Conservation (phyloP, 768 basidiomycete genomes). For the Mycena vulgaris region DNA sequence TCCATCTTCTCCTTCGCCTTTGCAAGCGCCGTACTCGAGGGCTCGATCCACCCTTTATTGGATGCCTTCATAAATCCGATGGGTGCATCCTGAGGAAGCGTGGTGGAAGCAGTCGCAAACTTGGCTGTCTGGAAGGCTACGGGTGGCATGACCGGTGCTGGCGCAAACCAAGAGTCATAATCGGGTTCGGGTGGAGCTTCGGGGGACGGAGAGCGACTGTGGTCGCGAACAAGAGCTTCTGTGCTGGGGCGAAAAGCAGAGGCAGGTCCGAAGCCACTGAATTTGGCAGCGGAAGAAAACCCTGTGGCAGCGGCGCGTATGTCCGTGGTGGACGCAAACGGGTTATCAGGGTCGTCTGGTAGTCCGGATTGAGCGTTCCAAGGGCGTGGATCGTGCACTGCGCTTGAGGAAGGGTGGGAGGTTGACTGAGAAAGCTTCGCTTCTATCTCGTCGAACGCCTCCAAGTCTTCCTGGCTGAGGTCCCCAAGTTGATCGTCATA, state of each 20-base stretch:
- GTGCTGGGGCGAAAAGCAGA: slow-evolving; percentile 37
- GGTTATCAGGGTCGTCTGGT: slow-evolving; percentile 61
- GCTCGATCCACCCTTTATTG: slow-evolving; percentile 59
- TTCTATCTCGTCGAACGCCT: slow-evolving; percentile 69
- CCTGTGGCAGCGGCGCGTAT: not conserved
- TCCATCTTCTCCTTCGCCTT: slow-evolving; percentile 68
- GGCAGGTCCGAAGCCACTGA: slow-evolving; percentile 28
- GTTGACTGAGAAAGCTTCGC: slow-evolving; percentile 58
- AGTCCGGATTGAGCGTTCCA: slow-evolving; percentile 27
- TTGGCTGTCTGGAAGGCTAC: slow-evolving; percentile 58
- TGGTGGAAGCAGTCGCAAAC: slow-evolving; percentile 35
- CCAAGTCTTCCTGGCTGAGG: slow-evolving; percentile 69
- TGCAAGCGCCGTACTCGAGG: slow-evolving; percentile 69
- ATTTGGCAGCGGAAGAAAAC: slow-evolving; percentile 24
- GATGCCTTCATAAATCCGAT: slow-evolving; percentile 51
- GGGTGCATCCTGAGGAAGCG: slow-evolving; percentile 22
- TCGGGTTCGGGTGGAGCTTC: slow-evolving; percentile 57
- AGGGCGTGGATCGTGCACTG: slow-evolving; percentile 14
- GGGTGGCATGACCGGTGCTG: slow-evolving; percentile 46
- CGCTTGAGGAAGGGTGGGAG: slow-evolving; percentile 21
- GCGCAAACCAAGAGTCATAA: slow-evolving; percentile 67
- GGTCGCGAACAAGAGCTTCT: slow-evolving; percentile 30
- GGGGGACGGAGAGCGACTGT: slow-evolving; percentile 56
- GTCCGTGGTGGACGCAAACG: slow-evolving; percentile 47
- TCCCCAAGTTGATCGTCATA: slow-evolving; percentile 68